A percentile compares a stretch with the other conserved stretches of the same genome.
Evolutionary conservation across 768 basidiomycete genomes (phyloP).

Genomic region (Trametopsis cervina): DNA sequence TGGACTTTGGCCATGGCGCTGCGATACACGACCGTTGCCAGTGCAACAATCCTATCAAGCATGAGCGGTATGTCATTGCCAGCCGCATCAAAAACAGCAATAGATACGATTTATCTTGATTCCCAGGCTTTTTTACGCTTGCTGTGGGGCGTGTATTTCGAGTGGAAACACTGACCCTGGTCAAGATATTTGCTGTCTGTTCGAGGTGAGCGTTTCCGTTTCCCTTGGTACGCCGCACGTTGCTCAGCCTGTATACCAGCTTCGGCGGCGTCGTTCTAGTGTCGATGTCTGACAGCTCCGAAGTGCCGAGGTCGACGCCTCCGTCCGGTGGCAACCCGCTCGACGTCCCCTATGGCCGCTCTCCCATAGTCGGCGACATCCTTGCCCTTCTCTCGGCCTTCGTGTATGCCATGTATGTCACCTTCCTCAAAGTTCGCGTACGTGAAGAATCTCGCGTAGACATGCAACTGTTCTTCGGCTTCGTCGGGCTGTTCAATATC

Average conservation of each 20-base stretch:
- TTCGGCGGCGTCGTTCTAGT: constrained; percentile 82
- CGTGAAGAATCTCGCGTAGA: constrained; percentile 76
- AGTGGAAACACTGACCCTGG: constrained; percentile 68
- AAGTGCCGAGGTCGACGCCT: constrained; percentile 13
- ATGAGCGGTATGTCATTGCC: constrained; percentile 66
- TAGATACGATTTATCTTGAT: no score
- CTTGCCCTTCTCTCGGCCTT: constrained; percentile 83
- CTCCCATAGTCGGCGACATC: constrained; percentile 65
- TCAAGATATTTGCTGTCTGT: constrained; percentile 72
- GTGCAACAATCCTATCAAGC: constrained; percentile 81
- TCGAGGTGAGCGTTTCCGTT: constrained; percentile 50
- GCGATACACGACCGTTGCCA: constrained; percentile 88
- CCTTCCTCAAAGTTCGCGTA: constrained; percentile 83
- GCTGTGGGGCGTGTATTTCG: constrained; percentile 74
- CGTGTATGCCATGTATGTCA: constrained; percentile 85
- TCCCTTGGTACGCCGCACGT: background rate
- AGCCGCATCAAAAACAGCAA: no score
- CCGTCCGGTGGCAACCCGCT: background rate
- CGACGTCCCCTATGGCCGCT: constrained; percentile 1
- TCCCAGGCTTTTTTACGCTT: constrained; percentile 86
- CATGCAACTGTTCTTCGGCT: constrained; percentile 95
- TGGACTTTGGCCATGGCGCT: constrained; percentile 84
- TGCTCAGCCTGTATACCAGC: constrained; percentile 29
- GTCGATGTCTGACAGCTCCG: constrained; percentile 74
- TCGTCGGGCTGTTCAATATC: constrained; percentile 85